A percentile compares a stretch with the other conserved stretches of the same genome.
phyloP scores from a whole-genome alignment of 2,329 filamentous ascomycete genomes.

The Mollisia scopiformis region DNA sequence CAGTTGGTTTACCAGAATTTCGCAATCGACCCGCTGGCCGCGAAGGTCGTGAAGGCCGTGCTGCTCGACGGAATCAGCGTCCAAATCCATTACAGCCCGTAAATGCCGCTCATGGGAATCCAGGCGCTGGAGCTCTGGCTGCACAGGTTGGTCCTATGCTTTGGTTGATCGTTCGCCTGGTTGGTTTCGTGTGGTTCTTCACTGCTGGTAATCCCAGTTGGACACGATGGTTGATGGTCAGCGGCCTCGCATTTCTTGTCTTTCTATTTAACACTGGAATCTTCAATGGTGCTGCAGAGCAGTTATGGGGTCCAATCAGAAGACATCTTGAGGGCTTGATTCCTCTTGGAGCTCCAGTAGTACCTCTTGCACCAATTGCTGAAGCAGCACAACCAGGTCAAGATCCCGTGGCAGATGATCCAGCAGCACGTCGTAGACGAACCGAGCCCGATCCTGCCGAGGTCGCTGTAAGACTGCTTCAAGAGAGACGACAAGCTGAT shows the following conservation, averaged over 20 bases:
- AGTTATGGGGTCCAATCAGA: constrained; percentile 58
- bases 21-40: constrained; percentile 28
- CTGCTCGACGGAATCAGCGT: constrained; percentile 20
- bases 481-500: constrained; percentile 46
- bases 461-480: constrained; percentile 57
- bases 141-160: constrained; percentile 58
- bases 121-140: constrained; percentile 33
- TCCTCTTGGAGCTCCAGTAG: constrained; percentile 49
- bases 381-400: constrained; percentile 24
- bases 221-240: constrained; percentile 60
- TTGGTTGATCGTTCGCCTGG: constrained; percentile 62
- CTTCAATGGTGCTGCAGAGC: constrained; percentile 57
- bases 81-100: constrained; percentile 17
- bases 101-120: constrained; percentile 30
- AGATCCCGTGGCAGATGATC: constrained; percentile 1
- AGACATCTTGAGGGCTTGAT: constrained; percentile 63
- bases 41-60: constrained; percentile 17
- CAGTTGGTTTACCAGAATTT: constrained; percentile 28
- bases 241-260: constrained; percentile 55
- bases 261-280: constrained; percentile 64
- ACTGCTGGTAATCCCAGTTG: constrained; percentile 60
- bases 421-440: constrained; percentile 12
- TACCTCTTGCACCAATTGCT: constrained; percentile 36
- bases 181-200: constrained; percentile 67
- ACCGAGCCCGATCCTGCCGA: constrained; percentile 50